Conservation (phyloP, 2,329 filamentous ascomycete species). For the Westerdykella aurantiaca region DNA sequence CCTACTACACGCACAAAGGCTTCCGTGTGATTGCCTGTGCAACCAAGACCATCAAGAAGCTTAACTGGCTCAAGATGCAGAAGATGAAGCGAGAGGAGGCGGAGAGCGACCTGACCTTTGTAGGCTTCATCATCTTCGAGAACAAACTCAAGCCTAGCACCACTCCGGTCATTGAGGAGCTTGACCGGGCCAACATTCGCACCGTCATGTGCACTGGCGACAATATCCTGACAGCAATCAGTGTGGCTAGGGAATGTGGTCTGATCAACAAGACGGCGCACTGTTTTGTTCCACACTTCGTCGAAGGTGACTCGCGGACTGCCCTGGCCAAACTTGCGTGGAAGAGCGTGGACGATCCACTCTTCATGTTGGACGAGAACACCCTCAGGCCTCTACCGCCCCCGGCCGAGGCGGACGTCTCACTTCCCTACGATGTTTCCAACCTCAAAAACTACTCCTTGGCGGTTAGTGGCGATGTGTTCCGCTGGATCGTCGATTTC, state of each 20-base stretch:
- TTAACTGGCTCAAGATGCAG: slow-evolving; percentile 91
- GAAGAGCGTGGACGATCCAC: slow-evolving; percentile 90
- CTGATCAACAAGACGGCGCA: slow-evolving; percentile 75
- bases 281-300: slow-evolving; percentile 88
- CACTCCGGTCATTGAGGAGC: slow-evolving; percentile 71
- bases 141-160: slow-evolving; percentile 95
- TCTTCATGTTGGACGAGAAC: slow-evolving; percentile 69
- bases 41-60: slow-evolving; percentile 76
- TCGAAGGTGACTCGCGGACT: slow-evolving; percentile 69
- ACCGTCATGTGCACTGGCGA: slow-evolving; percentile 97
- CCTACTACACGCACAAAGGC: slow-evolving; percentile 89
- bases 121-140: slow-evolving; percentile 97
- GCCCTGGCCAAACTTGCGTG: slow-evolving; percentile 70
- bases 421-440: slow-evolving; percentile 75
- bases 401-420: slow-evolving; percentile 68
- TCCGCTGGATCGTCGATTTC: slow-evolving; percentile 93
- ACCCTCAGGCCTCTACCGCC: slow-evolving; percentile 74
- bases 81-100: slow-evolving; percentile 86
- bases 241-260: slow-evolving; percentile 84
- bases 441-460: slow-evolving; percentile 81
- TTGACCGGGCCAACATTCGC: slow-evolving; percentile 75
- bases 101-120: slow-evolving; percentile 77
- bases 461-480: slow-evolving; percentile 87
- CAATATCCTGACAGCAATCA: slow-evolving; percentile 95
- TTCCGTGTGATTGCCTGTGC: slow-evolving; percentile 96